Evolutionary conservation across 1,284 basidiomycete species (phyloP), one percentile per base, ranked within the genome.

Genomic region (Polyporus tsugae): DNA sequence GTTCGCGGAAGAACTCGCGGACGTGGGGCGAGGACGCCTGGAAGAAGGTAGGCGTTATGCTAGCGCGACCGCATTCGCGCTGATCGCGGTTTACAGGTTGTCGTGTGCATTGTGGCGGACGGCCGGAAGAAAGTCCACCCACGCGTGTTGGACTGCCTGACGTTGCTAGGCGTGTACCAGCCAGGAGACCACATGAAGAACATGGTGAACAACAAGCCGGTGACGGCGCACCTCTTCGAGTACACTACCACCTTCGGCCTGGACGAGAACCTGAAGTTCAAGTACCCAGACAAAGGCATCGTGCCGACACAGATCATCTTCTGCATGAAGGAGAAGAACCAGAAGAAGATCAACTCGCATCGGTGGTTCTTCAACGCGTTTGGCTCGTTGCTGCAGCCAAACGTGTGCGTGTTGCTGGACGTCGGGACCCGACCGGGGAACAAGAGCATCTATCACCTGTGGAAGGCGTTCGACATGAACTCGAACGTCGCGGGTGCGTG

Each of bases 361-460:
- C 85, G 95, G 57, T 97, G 95, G 96, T 96, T 96, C 80, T 97
- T 98, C 81, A 97, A 97, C 78, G 96, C 95, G 0, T 97, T 98
- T 78, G 90, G 85, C 0, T 83, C 87, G 1, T 80, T 91, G 76
- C 78, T 93, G 29, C 89, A 95, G 87, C 95, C 95, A 5, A 97
- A 97, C 75, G 90, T 98, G 3, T 96, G 94, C 74, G 87, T 96
- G 6, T 82, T 98, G 49, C 80, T 99, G 60, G 97, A 99, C 74
- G 98, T 99, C 3, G 97, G 97, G 0, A 99, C 97, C 5, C 88
- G 91, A 35, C 97, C 97, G 0, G 89, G 88, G 1, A 89, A 89
- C 63, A 96, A 93, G 72, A 94, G 93, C 62, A 87, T 98, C 44
- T 99, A 99, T 78, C 89, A 93, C 71, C 86, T 99, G 4, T 99